phyloP scores from a whole-genome alignment of 495 filamentous ascomycete genomes.

The Penicillium chermesinum region DNA sequence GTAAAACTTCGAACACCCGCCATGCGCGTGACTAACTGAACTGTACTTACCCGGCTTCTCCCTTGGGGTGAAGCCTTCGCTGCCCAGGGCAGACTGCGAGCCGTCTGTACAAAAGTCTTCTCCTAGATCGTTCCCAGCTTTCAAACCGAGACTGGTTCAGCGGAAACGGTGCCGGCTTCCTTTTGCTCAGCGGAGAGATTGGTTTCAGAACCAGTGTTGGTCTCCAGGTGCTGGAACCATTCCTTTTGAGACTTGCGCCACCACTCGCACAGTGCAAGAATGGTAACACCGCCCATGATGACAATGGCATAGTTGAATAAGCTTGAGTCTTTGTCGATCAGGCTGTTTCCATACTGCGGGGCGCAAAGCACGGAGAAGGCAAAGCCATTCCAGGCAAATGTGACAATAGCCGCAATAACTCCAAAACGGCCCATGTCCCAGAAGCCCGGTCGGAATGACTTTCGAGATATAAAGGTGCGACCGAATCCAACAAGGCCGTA shows the following conservation, averaged over 20 bases:
- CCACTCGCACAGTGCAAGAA: slow-evolving; percentile 29
- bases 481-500: slow-evolving; percentile 34
- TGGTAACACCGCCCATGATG: slow-evolving; percentile 34
- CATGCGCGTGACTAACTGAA: slow-evolving; percentile 20
- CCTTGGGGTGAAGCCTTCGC: too few species aligned
- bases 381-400: slow-evolving; percentile 35
- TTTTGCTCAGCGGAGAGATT: slow-evolving; percentile 4
- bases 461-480: slow-evolving; percentile 27
- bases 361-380: slow-evolving; percentile 32
- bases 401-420: slow-evolving; percentile 26
- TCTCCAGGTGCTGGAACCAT: slow-evolving; percentile 33
- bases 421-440: slow-evolving; percentile 31
- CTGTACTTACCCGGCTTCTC: slow-evolving; percentile 1
- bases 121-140: background rate
- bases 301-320: slow-evolving; percentile 36
- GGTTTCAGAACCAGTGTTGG: slow-evolving; percentile 13
- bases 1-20: slow-evolving; percentile 36
- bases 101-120: too few species aligned
- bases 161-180: background rate
- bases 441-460: slow-evolving; percentile 27
- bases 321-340: slow-evolving; percentile 23
- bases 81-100: too few species aligned
- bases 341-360: slow-evolving; percentile 25
- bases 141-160: slow-evolving; percentile 3
- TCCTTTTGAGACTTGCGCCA: slow-evolving; percentile 29